These are phyloP conservation scores for Trametes elegans DNA, from an alignment of 768 basidiomycete species.

Conservation along the genomic window DNA sequence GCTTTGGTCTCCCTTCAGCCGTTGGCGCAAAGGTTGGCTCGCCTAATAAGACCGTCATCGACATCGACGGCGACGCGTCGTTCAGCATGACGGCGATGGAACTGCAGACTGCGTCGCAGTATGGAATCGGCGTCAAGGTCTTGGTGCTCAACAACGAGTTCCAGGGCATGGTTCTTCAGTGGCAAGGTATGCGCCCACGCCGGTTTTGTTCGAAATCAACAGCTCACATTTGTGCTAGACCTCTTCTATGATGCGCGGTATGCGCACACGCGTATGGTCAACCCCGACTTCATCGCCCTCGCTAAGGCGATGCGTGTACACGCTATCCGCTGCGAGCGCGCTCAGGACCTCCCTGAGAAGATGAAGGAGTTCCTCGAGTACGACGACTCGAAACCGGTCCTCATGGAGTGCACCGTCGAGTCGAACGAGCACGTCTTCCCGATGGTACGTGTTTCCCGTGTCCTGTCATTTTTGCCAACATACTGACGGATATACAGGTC, in stretches of 20 bases:
- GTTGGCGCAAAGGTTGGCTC: slow-evolving; percentile 97
- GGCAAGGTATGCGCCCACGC: slow-evolving; percentile 72
- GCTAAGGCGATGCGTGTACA: slow-evolving; percentile 92
- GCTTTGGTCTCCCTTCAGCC: slow-evolving; percentile 91
- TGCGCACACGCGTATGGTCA: slow-evolving; percentile 93
- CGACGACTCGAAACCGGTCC: slow-evolving; percentile 78
- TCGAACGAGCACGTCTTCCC: slow-evolving; percentile 87
- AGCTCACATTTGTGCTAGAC: slow-evolving; percentile 43
- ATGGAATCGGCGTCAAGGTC: slow-evolving; percentile 92
- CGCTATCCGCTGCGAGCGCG: slow-evolving; percentile 70
- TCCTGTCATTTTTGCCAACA: slow-evolving; percentile 1
- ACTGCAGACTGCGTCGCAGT: slow-evolving; percentile 89
- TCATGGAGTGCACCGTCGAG: slow-evolving; percentile 90
- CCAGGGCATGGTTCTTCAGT: slow-evolving; percentile 99
- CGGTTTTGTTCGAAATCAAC: background rate
- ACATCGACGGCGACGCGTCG: slow-evolving; percentile 97
- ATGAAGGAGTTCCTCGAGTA: slow-evolving; percentile 99
- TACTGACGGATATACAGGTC: slow-evolving; percentile 44
- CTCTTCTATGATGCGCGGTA: slow-evolving; percentile 97
- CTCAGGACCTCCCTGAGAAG: slow-evolving; percentile 82
- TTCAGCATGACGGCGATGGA: slow-evolving; percentile 99
- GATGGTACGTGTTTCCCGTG: slow-evolving; percentile 54
- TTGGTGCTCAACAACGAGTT: slow-evolving; percentile 94
- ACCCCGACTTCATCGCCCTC: slow-evolving; percentile 92
- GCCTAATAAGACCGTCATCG: slow-evolving; percentile 89